Base-by-base conservation (phyloP, 2,329 filamentous ascomycete genomes). In the Chaetomiaceae sp. region DNA sequence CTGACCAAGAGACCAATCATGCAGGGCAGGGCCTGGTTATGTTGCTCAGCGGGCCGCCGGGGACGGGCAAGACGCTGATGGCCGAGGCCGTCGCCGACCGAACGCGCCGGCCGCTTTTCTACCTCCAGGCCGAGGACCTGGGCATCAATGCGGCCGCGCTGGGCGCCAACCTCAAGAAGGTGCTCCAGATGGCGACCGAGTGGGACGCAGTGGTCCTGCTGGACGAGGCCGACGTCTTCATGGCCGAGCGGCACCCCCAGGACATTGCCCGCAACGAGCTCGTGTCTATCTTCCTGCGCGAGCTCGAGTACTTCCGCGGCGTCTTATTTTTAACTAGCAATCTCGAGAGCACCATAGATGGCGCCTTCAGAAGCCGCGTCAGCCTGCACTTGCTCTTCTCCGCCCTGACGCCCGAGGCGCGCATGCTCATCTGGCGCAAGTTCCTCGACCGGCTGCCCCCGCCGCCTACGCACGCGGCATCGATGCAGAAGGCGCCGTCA, bases 41-140 rank as follows among this genome's bases (percentile, higher is more conserved):
- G 47, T 71, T 98, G 42, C 76, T 98, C 0, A 95, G 87, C 60
- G 93, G 93, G 1, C 93, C 91, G 26, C 91, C 91, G 0, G 93
- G 91, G 63, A 98, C 91, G 0, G 91, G 93, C 65, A 98, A 98
- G 71, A 98, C 91, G 0, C 73, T 97, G 52, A 97, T 97, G 68
- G 91, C 91, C 3, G 49, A 71, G 47, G 65, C 67, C 11, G 63
- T 72, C 7, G 69, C 69, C 2, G 69, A 72, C 50, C 62, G 60
- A 15, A 63, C 65, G 0, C 64, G 66, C 38, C 65, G 67, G 0
- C 73, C 73, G 1, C 65, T 77, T 1, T 71, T 73, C 38, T 63
- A 64, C 44, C 58, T 75, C 3, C 67, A 69, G 34, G 69, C 68
- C 22, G 71, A 72, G 33, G 72, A 76, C 49, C 62, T 78, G 11